These are phyloP conservation scores for Crithidia acanthocephali DNA, from an alignment of 208 protist species.

Conservation along the genomic window DNA sequence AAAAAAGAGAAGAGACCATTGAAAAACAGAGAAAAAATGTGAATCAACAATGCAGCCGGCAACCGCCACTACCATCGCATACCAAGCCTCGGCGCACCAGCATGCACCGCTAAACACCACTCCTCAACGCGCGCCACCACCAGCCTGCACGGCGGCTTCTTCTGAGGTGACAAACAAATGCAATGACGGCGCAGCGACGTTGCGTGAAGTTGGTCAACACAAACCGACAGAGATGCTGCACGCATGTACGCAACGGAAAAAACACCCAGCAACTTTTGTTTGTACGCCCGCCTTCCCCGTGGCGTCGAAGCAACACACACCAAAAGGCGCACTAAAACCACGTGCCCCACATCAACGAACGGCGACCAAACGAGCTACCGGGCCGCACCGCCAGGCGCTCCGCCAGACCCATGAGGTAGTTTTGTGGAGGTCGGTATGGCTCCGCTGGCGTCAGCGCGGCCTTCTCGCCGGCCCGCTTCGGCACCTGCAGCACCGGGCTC, in stretches of 20 bases:
- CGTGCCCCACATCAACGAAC: constrained; percentile 89
- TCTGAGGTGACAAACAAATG: too few species aligned
- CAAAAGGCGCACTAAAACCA: constrained; percentile 65
- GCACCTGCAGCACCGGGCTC: constrained; percentile 64
- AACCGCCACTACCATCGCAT: background rate
- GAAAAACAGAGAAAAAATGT: constrained; percentile 6
- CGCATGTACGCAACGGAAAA: too few species aligned
- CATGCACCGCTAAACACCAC: too few species aligned
- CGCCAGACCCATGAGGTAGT: constrained; percentile 87
- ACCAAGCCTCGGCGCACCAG: background rate
- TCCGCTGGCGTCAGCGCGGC: constrained; percentile 48
- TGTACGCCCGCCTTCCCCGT: too few species aligned
- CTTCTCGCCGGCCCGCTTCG: constrained; percentile 37
- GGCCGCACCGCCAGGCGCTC: constrained; percentile 83
- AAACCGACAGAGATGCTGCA: too few species aligned
- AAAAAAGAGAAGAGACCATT: background rate
- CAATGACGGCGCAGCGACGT: too few species aligned
- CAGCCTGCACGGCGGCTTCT: too few species aligned
- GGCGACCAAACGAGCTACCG: constrained; percentile 78
- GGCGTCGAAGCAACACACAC: too few species aligned
- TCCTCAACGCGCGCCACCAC: too few species aligned
- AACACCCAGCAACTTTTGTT: too few species aligned
- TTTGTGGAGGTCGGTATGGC: constrained; percentile 73
- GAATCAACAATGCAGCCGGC: background rate
- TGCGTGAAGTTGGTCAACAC: too few species aligned